Base-by-base conservation (phyloP, 805 yeast species). In the Nakazawaea wickerhamii region DNA sequence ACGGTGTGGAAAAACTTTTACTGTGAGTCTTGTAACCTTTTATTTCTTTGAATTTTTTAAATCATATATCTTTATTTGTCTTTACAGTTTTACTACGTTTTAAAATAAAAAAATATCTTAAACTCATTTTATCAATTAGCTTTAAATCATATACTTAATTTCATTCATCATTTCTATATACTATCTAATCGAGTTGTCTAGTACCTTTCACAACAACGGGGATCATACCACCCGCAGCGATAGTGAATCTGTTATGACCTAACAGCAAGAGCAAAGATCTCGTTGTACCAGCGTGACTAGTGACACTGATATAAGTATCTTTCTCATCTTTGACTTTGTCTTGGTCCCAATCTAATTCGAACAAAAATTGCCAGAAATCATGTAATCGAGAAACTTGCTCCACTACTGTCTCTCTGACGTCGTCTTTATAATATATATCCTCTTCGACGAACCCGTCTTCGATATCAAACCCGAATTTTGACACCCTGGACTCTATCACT, bases 161-260 rank as follows among this genome's bases (percentile, higher is more conserved):
- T 18, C n/a, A 31, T 31, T n/a, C n/a, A n/a, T n/a, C n/a, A n/a
- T n/a, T n/a, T n/a, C n/a, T n/a, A n/a, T n/a, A n/a, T n/a, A n/a
- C n/a, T n/a, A n/a, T n/a, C 19, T 28, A 41, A 30, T 41, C 45
- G 4, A 33, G 13, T 9, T 47, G 30, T 48, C 60, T 55, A 25
- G 57, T 52, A 7, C 59, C 81, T 52, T 73, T 74, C 18, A 79
- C 69, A 3, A 79, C 75, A 23, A 75, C 64, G 3, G 81, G 79
- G 11, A 80, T 74, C 68, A 78, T 71, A n/a, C 82, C 81, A 6
- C 85, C 84, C 1, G 85, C 79, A 25, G 79, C 71, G 35, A 80
- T 70, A 19, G 77, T 67, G 51, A 78, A 73, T n/a, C 67, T 63
- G 44, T 84, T 66, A 54, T 80, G 85, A 4, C 69, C 65, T 40